Evolutionary conservation across 257 asterid species (phyloP).

Genomic region (Prunella vulgaris): DNA sequence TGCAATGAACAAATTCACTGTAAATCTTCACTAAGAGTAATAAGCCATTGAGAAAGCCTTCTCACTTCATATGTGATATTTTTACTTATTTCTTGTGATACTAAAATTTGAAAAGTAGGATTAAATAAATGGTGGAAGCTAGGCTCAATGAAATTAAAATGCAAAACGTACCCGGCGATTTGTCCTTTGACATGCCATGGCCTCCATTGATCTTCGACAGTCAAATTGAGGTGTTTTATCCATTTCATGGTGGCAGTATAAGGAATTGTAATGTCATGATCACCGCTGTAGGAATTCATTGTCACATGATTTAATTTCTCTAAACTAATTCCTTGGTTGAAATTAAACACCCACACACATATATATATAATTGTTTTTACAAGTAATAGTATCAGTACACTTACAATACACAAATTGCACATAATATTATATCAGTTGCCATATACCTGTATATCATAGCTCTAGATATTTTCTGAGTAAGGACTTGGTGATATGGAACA

Average conservation of each 20-base stretch:
- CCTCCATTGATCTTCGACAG: not conserved
- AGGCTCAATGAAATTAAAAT: no score
- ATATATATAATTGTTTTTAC: no score
- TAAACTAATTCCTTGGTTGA: not conserved
- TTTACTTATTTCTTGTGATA: no score
- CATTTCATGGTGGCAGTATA: not conserved
- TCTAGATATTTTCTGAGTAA: not conserved
- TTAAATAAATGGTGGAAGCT: no score
- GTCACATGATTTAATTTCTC: not conserved
- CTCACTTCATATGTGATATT: no score
- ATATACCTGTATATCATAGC: not conserved
- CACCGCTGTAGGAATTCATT: not conserved
- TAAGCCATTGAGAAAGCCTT: not conserved
- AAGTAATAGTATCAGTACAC: no score
- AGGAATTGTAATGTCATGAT: not conserved
- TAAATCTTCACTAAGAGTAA: no score
- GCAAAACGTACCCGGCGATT: not conserved
- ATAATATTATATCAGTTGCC: no score
- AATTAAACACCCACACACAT: no score
- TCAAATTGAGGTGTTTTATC: not conserved
- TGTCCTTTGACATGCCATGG: not conserved
- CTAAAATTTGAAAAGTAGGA: no score
- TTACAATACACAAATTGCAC: no score
- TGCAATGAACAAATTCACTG: no score
- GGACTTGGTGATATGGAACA: conserved; percentile 6